Conservation (phyloP, 495 filamentous ascomycete genomes). For the Parathielavia hyrcaniae region DNA sequence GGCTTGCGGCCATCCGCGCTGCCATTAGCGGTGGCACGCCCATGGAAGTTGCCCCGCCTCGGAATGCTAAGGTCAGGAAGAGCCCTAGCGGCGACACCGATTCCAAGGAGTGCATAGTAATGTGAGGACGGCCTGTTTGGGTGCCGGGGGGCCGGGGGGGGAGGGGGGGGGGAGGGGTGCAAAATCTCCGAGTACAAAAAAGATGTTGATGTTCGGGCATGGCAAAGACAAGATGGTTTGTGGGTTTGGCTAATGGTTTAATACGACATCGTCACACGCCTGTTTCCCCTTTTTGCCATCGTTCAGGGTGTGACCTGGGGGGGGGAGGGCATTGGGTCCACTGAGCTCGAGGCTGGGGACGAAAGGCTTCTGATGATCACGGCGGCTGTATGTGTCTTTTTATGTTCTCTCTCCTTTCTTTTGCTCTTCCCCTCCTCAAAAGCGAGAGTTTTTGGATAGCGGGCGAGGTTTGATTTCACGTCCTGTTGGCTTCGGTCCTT, state of each 20-base stretch:
- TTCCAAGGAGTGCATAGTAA: constrained; percentile 54
- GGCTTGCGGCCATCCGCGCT: constrained; percentile 76
- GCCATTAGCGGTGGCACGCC: constrained; percentile 69
- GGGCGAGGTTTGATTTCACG: background rate
- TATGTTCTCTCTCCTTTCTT: background rate
- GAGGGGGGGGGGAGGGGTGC: no score
- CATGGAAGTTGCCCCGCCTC: constrained; percentile 45
- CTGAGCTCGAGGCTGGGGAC: background rate
- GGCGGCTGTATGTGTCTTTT: background rate
- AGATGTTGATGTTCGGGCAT: background rate
- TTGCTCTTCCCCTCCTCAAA: background rate
- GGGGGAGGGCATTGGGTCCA: background rate
- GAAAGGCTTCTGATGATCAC: background rate
- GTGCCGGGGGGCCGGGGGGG: background rate
- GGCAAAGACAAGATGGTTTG: background rate
- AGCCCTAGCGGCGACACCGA: constrained; percentile 35
- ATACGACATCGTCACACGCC: constrained; percentile 8
- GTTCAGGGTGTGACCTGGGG: background rate
- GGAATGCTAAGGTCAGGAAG: constrained; percentile 49
- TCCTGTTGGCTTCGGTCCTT: background rate
- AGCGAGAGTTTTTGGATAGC: constrained; percentile 5
- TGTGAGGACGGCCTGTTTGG: constrained; percentile 39
- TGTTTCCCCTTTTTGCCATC: no score
- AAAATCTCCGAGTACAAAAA: constrained; percentile 2
- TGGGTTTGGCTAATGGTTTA: constrained; percentile 14